Percentiles rank a stretch among this genome's conserved stretches.
Conservation (phyloP, 169 alveolate genomes). For the Cryptosporidium bovis region DNA sequence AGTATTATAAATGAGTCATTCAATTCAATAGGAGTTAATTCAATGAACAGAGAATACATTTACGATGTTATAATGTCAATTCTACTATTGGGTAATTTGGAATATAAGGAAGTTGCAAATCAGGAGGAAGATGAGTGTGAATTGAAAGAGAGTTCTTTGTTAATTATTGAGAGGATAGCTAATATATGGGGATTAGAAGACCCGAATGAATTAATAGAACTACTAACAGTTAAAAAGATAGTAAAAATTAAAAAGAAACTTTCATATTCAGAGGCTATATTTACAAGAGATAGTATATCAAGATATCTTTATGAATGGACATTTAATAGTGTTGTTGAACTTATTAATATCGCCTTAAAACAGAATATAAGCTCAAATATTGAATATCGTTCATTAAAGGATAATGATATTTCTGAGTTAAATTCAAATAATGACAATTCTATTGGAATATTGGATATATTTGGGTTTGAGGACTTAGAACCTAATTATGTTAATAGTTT, state of each 20-base stretch:
- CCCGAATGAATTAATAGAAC: conserved; percentile 74
- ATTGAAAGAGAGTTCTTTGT: conserved; percentile 10
- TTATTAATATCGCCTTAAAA: conserved; percentile 78
- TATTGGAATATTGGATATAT: conserved; percentile 86
- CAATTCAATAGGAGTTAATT: conserved; percentile 48
- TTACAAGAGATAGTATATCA: conserved; percentile 80
- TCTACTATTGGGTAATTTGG: conserved; percentile 57
- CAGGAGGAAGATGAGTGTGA: conserved; percentile 65
- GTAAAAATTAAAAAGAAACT: conserved; percentile 77
- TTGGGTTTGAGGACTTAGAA: conserved; percentile 87
- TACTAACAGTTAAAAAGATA: conserved; percentile 78
- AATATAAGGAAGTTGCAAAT: conserved; percentile 24
- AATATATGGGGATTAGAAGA: conserved; percentile 16
- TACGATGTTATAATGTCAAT: conserved; percentile 38
- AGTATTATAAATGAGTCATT: conserved; percentile 46
- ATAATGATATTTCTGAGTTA: background rate
- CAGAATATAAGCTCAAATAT: conserved; percentile 1
- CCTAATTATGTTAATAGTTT: conserved; percentile 83
- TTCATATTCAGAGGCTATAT: conserved; percentile 79
- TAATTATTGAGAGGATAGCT: conserved; percentile 10
- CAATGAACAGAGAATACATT: conserved; percentile 4
- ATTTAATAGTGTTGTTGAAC: conserved; percentile 79
- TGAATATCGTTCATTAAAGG: background rate
- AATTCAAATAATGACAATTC: conserved; percentile 3
- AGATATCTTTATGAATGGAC: conserved; percentile 80